These are phyloP conservation scores for Diaporthe sp. DNA, from an alignment of 2,329 filamentous ascomycete species.

Conservation along the genomic window DNA sequence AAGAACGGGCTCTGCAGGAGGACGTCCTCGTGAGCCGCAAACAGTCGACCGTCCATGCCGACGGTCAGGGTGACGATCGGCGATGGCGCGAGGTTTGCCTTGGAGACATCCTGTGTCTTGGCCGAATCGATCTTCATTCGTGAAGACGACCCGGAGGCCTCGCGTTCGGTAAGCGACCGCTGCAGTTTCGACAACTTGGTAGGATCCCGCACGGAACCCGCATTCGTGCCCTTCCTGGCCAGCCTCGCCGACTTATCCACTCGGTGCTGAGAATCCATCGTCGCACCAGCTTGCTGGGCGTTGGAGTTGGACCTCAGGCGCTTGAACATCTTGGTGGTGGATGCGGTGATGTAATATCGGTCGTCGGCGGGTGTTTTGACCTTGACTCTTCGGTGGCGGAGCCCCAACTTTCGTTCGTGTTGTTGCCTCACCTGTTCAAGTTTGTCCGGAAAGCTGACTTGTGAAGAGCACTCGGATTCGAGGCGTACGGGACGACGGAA, in stretches of 20 bases:
- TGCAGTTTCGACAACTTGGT: slow-evolving; percentile 88
- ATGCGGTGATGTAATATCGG: slow-evolving; percentile 47
- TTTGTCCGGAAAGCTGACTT: slow-evolving; percentile 35
- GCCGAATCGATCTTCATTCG: slow-evolving; percentile 18
- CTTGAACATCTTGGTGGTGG: slow-evolving; percentile 82
- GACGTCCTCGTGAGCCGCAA: slow-evolving; percentile 95
- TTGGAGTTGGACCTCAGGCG: slow-evolving; percentile 83
- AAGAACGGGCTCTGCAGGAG: slow-evolving; percentile 90
- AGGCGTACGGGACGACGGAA: slow-evolving; percentile 47
- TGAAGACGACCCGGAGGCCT: slow-evolving; percentile 50
- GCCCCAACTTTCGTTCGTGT: slow-evolving; percentile 33
- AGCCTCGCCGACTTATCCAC: slow-evolving; percentile 90
- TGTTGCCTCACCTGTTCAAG: slow-evolving; percentile 33
- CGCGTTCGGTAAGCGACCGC: slow-evolving; percentile 76
- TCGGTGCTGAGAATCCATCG: slow-evolving; percentile 62
- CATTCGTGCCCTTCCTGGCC: slow-evolving; percentile 70
- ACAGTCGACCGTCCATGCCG: slow-evolving; percentile 86
- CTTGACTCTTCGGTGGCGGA: slow-evolving; percentile 34
- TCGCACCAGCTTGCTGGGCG: slow-evolving; percentile 49
- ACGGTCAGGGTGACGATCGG: slow-evolving; percentile 91
- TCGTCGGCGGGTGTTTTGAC: slow-evolving; percentile 34
- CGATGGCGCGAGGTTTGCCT: slow-evolving; percentile 56
- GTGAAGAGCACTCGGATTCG: slow-evolving; percentile 46
- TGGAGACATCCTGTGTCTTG: slow-evolving; percentile 37
- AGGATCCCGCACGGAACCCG: slow-evolving; percentile 72